Evolutionary conservation across 176 grass and related monocot genomes (phyloP).

Genomic region (Typha latifolia): DNA sequence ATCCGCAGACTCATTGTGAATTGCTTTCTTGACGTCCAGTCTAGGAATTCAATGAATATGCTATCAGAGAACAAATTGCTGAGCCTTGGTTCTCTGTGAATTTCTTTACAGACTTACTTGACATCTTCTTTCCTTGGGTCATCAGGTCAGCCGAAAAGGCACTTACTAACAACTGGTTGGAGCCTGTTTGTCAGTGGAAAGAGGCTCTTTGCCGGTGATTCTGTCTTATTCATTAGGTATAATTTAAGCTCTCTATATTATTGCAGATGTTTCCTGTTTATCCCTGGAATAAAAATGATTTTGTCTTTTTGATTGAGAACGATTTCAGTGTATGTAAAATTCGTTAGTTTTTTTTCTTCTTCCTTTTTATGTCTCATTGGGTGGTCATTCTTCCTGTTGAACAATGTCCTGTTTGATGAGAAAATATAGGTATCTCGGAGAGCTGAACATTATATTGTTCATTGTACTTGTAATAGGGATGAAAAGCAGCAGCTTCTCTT

Average conservation of each 20-base stretch:
- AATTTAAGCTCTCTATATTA: neutral
- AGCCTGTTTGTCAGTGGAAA: conserved; percentile 78
- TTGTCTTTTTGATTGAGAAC: neutral
- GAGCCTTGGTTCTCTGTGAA: neutral
- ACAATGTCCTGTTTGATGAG: no score
- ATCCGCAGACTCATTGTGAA: no score
- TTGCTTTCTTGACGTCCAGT: no score
- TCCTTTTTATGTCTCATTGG: no score
- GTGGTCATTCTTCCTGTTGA: no score
- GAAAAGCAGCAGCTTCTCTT: conserved; percentile 60
- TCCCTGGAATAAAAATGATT: neutral
- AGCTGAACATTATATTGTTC: no score
- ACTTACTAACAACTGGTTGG: conserved; percentile 81
- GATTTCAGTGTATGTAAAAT: no score
- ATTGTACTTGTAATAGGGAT: conserved; percentile 33
- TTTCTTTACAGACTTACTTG: neutral
- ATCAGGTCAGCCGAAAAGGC: conserved; percentile 79
- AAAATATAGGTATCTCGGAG: no score
- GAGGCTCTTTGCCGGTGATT: conserved; percentile 72
- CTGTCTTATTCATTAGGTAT: conserved; percentile 78
- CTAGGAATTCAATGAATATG: no score
- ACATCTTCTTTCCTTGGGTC: conserved; percentile 9
- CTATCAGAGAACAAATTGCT: no score
- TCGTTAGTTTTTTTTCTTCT: no score
- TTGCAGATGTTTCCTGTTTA: neutral